These are phyloP conservation scores for Saccharum hybrid DNA, from an alignment of 202 grass and related monocot species.

Conservation along the genomic window DNA sequence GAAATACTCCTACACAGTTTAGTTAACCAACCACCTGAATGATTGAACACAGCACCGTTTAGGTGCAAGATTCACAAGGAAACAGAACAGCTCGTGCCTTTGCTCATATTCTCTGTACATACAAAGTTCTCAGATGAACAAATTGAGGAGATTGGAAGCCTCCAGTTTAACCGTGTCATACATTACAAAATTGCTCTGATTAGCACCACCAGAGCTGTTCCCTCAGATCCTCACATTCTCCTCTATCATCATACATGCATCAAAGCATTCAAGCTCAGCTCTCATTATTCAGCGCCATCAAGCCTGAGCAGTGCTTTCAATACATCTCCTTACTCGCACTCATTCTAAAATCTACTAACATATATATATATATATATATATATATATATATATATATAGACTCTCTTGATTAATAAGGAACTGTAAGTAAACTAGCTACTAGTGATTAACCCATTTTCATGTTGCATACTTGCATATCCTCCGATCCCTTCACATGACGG, in stretches of 20 bases:
- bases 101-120: not conserved
- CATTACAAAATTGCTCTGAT: conserved; percentile 58
- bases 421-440: conserved; percentile 20
- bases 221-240: conserved; percentile 32
- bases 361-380: no score
- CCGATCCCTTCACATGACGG: conserved; percentile 59
- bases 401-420: conserved; percentile 15
- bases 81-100: not conserved
- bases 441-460: not conserved
- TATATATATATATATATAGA: conserved; percentile 36
- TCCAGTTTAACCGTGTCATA: conserved; percentile 11
- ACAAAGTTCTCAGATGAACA: not conserved
- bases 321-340: conserved; percentile 20
- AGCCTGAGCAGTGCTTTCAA: conserved; percentile 36
- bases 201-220: conserved; percentile 31
- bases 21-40: not conserved
- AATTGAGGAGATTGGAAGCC: conserved; percentile 15
- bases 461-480: not conserved
- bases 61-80: not conserved
- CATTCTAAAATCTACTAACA: conserved; percentile 13
- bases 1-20: not conserved
- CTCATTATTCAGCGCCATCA: conserved; percentile 49
- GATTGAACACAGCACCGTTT: not conserved
- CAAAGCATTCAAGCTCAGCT: conserved; percentile 42
- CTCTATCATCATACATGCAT: conserved; percentile 18